Percentiles rank a stretch among this genome's conserved stretches.
phyloP scores from a whole-genome alignment of 202 grass and related monocot genomes.

The Miscanthus sacchariflorus region DNA sequence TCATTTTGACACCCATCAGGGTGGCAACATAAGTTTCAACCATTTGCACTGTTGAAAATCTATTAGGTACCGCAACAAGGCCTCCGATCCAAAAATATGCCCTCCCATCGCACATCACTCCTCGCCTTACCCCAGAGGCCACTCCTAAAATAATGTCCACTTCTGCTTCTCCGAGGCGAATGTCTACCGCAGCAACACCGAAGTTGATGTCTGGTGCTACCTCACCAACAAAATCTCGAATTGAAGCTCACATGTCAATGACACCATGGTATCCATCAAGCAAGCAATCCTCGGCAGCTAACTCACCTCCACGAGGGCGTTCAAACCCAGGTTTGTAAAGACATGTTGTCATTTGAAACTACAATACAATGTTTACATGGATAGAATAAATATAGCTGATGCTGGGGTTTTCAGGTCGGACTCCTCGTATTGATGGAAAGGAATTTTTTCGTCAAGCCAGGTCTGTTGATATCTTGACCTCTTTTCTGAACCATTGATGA shows the following conservation, averaged over 20 bases:
- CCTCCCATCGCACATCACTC: slow-evolving; percentile 50
- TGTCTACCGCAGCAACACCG: slow-evolving; percentile 74
- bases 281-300: slow-evolving; percentile 86
- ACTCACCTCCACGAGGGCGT: slow-evolving; percentile 73
- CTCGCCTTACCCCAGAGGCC: slow-evolving; percentile 54
- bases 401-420: slow-evolving; percentile 70
- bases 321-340: slow-evolving; percentile 69
- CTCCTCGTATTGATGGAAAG: slow-evolving; percentile 91
- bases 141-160: slow-evolving; percentile 65
- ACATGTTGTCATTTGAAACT: background rate
- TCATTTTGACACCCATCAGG: slow-evolving; percentile 2
- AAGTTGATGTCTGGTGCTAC: slow-evolving; percentile 65
- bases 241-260: slow-evolving; percentile 73
- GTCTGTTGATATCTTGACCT: slow-evolving; percentile 47
- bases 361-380: background rate
- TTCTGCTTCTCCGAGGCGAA: slow-evolving; percentile 69
- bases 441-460: slow-evolving; percentile 98
- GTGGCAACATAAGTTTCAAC: background rate
- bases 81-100: slow-evolving; percentile 53
- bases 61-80: slow-evolving; percentile 54
- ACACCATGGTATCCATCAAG: slow-evolving; percentile 97
- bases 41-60: slow-evolving; percentile 32
- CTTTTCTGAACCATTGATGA: background rate
- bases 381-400: slow-evolving; percentile 32
- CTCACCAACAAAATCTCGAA: slow-evolving; percentile 71